Evolutionary conservation across 1,284 basidiomycete species (phyloP).

Genomic region (Apiotrichum montevideense): DNA sequence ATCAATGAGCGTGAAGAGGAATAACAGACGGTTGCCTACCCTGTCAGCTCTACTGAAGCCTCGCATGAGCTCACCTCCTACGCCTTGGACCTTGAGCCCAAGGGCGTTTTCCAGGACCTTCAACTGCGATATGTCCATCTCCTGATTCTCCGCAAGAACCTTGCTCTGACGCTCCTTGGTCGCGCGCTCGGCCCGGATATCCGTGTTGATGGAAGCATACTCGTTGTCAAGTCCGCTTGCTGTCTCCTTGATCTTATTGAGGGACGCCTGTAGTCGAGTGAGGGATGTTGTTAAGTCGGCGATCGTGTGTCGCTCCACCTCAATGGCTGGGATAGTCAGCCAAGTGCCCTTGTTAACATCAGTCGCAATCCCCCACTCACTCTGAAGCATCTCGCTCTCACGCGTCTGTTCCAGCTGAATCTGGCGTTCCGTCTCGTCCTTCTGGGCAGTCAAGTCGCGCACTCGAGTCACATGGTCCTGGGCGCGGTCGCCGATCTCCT

Average conservation of each 20-base stretch:
- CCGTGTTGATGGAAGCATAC: constrained; percentile 23
- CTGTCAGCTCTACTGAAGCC: neutral
- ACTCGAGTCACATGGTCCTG: constrained; percentile 26
- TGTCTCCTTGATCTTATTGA: constrained; percentile 33
- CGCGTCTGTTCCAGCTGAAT: constrained; percentile 38
- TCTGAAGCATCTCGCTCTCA: constrained; percentile 42
- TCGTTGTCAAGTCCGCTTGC: constrained; percentile 33
- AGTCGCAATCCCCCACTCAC: constrained; percentile 19
- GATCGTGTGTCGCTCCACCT: constrained; percentile 34
- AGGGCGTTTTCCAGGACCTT: constrained; percentile 56
- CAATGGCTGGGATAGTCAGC: constrained; percentile 26
- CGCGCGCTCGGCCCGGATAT: constrained; percentile 36
- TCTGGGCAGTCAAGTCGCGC: constrained; percentile 32
- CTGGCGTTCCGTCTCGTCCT: constrained; percentile 34
- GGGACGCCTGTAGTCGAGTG: constrained; percentile 27
- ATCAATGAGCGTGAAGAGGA: constrained; percentile 66
- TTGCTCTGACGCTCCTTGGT: constrained; percentile 64
- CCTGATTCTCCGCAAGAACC: constrained; percentile 58
- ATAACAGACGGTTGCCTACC: constrained; percentile 59
- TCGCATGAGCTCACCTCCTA: constrained; percentile 51
- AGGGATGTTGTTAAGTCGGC: constrained; percentile 31
- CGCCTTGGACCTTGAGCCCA: constrained; percentile 65
- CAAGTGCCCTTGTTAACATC: too few species aligned
- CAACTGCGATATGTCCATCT: constrained; percentile 56
- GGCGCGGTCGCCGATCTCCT: constrained; percentile 32